Base-by-base conservation (phyloP, 208 protist species). In the Ichthyophonus hoferi region DNA sequence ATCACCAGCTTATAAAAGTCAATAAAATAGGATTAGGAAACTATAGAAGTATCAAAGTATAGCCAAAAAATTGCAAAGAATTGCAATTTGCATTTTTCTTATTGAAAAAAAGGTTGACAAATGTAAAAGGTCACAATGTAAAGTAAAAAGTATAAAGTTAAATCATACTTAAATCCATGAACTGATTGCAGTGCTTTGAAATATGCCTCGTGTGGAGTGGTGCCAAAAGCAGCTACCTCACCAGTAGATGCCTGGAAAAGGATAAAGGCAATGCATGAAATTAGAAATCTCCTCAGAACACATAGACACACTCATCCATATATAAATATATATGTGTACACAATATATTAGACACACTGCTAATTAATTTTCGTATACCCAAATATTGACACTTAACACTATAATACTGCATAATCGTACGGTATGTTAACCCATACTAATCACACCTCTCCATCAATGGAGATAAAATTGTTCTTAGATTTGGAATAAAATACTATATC, bases 181-280 rank as follows among this genome's bases (percentile, higher is more conserved):
- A 95, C 93, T 91, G 93, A 96, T 43, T 95, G 87, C 93, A 97
- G 94, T 42, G 95, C 95, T 92, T 97, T 97, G 39, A 97, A 90
- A 90, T 97, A 97, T 33, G 96, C 96, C 85, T 97, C 96, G 78
- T 94, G 85, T 87, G 93, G 94, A 89, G 95, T 93, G 40, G 94
- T 92, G 31, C 97, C 97, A 91, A 98, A 98, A 79, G 97, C 97
- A 31, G 96, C 97, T n/a, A 98, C 96, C 93, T 98, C 97, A 82
- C 97, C 97, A 2, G 96, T 98, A 0, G 87, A 89, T 3, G 87
- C 14, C 77, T 81, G n/a, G 3, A 81, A 34, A 81, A 39, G 34
- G 7, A 81, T 34, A 81, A 39, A 81, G n/a, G n/a, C n/a, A n/a
- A n/a, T n/a, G n/a, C n/a, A n/a, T n/a, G n/a, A n/a, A n/a, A n/a